phyloP scores from a whole-genome alignment of 768 basidiomycete species.

The Auricularia heimuer region DNA sequence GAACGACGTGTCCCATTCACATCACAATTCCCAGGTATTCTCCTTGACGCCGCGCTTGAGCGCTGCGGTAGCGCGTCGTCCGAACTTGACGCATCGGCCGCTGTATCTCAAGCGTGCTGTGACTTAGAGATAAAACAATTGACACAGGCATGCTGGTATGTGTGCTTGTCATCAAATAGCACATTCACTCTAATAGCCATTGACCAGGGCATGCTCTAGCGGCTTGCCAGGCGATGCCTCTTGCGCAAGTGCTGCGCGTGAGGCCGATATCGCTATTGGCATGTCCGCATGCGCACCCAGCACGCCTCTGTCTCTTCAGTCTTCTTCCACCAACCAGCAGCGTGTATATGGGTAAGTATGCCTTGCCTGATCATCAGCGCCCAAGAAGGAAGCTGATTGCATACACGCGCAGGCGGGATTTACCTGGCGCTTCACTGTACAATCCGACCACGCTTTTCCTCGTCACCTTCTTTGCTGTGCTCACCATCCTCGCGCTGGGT shows the following conservation, averaged over 20 bases:
- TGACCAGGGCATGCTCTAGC: background rate
- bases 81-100: background rate
- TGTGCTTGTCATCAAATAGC: background rate
- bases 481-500: background rate
- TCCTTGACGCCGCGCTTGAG: conserved; percentile 3
- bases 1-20: background rate
- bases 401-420: background rate
- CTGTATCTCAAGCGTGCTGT: background rate
- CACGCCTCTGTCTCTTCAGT: background rate
- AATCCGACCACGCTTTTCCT: background rate
- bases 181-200: background rate
- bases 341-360: background rate
- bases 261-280: background rate
- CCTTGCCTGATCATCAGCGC: background rate
- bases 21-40: background rate
- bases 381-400: background rate
- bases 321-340: background rate
- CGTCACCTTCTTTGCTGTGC: background rate
- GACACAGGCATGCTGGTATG: conserved; percentile 1
- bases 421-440: background rate
- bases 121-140: background rate
- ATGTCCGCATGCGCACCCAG: background rate
- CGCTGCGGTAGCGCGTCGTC: background rate
- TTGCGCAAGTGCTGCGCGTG: background rate
- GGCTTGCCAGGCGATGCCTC: background rate